These are phyloP conservation scores for Usnea hakonensis DNA, from an alignment of 495 filamentous ascomycete species.

Conservation along the genomic window DNA sequence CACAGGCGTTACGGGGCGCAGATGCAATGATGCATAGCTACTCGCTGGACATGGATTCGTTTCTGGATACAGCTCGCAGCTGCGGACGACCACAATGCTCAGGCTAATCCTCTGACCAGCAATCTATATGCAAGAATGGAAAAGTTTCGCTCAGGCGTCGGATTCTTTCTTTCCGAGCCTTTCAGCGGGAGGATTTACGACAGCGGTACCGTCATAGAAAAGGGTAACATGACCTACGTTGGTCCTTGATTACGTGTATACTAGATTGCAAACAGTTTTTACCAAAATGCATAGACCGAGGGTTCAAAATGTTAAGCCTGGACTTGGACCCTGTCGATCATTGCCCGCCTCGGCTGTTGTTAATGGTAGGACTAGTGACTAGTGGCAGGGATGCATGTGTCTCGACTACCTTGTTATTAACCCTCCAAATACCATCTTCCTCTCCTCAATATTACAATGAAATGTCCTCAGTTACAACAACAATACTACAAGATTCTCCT, in stretches of 20 bases:
- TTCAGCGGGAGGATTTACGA: constrained; percentile 3
- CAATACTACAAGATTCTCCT: constrained; percentile 6
- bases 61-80: constrained; percentile 13
- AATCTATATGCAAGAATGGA: constrained; percentile 3
- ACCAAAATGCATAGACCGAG: constrained; percentile 9
- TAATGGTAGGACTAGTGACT: too few species aligned
- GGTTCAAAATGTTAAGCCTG: too few species aligned
- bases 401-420: too few species aligned
- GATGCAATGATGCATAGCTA: constrained; percentile 8
- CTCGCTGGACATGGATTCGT: neutral
- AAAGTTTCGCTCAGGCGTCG: constrained; percentile 15
- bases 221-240: constrained; percentile 3
- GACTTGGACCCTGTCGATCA: neutral
- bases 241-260: constrained; percentile 14
- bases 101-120: constrained; percentile 1
- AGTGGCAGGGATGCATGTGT: neutral
- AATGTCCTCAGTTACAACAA: constrained; percentile 20
- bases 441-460: constrained; percentile 7
- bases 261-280: constrained; percentile 18
- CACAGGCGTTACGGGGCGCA: constrained; percentile 10
- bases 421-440: too few species aligned
- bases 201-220: constrained; percentile 4
- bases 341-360: neutral
- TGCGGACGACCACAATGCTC: neutral
- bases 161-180: constrained; percentile 2